A percentile compares a stretch with the other conserved stretches of the same genome.
phyloP scores from a whole-genome alignment of 2,329 filamentous ascomycete genomes.

The Talaromyces amestolkiae region DNA sequence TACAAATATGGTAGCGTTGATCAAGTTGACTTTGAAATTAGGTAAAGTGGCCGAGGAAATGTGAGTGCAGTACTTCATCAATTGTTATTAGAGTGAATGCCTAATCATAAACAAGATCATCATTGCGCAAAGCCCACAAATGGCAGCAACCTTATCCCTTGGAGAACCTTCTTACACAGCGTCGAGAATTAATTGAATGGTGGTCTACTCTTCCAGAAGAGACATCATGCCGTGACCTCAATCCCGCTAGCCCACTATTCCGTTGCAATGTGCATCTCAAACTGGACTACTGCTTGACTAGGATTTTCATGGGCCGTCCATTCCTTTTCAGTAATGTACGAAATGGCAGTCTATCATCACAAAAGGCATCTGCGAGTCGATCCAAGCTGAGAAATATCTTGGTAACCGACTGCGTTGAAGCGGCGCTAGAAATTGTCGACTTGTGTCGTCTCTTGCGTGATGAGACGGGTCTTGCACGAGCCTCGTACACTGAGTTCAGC shows the following conservation, averaged over 20 bases:
- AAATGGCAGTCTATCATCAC: conserved; percentile 27
- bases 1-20: conserved; percentile 49
- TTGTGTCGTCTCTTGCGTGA: conserved; percentile 51
- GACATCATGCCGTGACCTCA: conserved; percentile 42
- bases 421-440: conserved; percentile 52
- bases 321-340: conserved; percentile 50
- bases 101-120: conserved; percentile 29
- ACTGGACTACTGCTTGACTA: conserved; percentile 53
- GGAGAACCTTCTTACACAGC: conserved; percentile 38
- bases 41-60: conserved; percentile 43
- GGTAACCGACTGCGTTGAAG: conserved; percentile 54
- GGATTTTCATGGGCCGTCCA: conserved; percentile 55
- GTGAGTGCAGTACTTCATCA: conserved; percentile 24
- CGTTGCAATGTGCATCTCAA: conserved; percentile 53
- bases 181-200: conserved; percentile 43
- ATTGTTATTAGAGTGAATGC: conserved; percentile 23
- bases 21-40: conserved; percentile 44
- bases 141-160: conserved; percentile 42
- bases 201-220: conserved; percentile 42
- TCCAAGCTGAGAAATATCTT: conserved; percentile 40
- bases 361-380: conserved; percentile 32
- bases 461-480: conserved; percentile 54
- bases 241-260: conserved; percentile 42
- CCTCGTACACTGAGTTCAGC: conserved; percentile 58
- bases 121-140: conserved; percentile 39